phyloP scores from a whole-genome alignment of 2,329 filamentous ascomycete genomes.

The Onygenales sp. region DNA sequence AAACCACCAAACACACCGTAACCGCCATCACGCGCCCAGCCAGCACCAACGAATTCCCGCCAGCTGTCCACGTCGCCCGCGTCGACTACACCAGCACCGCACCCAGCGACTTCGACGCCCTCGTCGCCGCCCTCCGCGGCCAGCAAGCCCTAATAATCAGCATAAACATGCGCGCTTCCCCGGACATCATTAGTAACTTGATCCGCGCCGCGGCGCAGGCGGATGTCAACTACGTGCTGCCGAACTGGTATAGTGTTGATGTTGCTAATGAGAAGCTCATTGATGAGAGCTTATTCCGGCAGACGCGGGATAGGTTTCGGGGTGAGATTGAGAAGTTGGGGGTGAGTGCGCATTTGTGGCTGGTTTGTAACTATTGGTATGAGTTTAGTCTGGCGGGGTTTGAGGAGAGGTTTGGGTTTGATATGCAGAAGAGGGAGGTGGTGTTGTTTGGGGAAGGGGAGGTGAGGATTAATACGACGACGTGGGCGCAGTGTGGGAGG shows the following conservation, averaged over 20 bases:
- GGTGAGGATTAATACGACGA: constrained; percentile 47
- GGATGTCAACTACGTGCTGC: constrained; percentile 46
- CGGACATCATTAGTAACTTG: constrained; percentile 40
- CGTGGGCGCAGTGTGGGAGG: constrained; percentile 47
- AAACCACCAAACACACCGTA: constrained; percentile 41
- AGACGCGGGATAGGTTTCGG: constrained; percentile 17
- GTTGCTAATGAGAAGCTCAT: constrained; percentile 20
- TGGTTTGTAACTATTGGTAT: constrained; percentile 46
- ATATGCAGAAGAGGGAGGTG: constrained; percentile 34
- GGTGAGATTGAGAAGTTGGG: constrained; percentile 33
- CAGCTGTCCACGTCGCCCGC: constrained; percentile 31
- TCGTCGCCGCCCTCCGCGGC: constrained; percentile 42
- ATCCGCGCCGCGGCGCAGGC: constrained; percentile 47
- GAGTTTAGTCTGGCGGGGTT: constrained; percentile 39
- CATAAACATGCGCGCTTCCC: constrained; percentile 35
- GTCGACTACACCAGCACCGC: constrained; percentile 36
- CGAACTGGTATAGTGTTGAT: constrained; percentile 37
- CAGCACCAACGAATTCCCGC: constrained; percentile 35
- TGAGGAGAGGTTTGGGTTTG: constrained; percentile 38
- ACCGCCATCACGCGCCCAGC: constrained; percentile 42
- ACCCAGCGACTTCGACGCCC: constrained; percentile 27
- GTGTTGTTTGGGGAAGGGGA: constrained; percentile 50
- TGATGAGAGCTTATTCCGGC: constrained; percentile 29
- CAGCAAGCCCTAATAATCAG: constrained; percentile 53
- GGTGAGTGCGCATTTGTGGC: constrained; percentile 27